Evolutionary conservation across 1,284 basidiomycete species (phyloP), one percentile per base, ranked within the genome.

Genomic region (Pseudozyma tsukubaensis): DNA sequence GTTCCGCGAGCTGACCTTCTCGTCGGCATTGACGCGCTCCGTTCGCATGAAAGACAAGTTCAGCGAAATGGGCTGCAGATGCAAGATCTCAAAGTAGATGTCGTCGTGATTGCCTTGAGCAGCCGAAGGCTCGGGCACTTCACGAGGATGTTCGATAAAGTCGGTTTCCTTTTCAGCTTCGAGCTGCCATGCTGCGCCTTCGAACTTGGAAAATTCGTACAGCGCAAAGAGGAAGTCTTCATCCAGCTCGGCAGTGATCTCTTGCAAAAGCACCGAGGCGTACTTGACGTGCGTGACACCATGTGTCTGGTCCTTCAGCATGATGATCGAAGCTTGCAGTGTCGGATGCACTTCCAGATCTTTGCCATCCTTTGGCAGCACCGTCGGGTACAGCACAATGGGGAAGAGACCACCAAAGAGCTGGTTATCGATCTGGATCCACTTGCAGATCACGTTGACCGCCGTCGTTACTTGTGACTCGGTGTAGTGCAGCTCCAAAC

Each of bases 221-320:
- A 99, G 86, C 0, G 95, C 91, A 80, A 94, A 97, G 54, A 99
- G 85, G 77, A 99, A 92, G 86, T 99, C 97, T 85, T 99, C 97
- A 84, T 99, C 97, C 35, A 94, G 89, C 85, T 99, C 95, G 35
- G 99, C 90, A 0, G 94, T 97, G 85, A 99, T 88, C 14, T 96
- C 94, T 83, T 99, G 97, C 24, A 99, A 86, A 29, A 99, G 86
- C 48, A 99, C 89, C 1, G 94, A 96, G 51, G 94, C 97, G 82
- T 99, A 99, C 86, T 99, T 99, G 86, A 99, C 89, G 85, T 97
- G 99, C 42, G 92, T 86, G 16, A 99, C 97, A 18, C 97, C 97
- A 78, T 99, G 97, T 32, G 92, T 69, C 49, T 80, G 60, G 54
- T 99, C 97, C 83, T 97, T 98, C 66, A 98, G 87, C 86, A 95